Conservation (phyloP, 805 yeast genomes). For the Lipomyces lipofer region DNA sequence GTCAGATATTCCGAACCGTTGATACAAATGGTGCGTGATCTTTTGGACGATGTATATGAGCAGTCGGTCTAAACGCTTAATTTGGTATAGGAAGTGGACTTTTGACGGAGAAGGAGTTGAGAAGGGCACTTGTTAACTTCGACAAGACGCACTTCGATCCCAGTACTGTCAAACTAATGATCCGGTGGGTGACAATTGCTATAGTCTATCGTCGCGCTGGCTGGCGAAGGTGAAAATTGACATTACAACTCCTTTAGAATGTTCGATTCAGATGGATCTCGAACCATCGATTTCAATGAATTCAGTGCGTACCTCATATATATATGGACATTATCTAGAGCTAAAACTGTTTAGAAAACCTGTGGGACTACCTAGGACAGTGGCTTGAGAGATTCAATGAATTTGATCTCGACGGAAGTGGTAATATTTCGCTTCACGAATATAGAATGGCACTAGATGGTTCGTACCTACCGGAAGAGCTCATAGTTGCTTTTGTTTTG, state of each 20-base stretch:
- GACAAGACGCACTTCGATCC: slow-evolving; percentile 64
- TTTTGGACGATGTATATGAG: too few species aligned
- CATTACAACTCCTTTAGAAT: too few species aligned
- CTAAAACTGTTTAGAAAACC: slow-evolving; percentile 11
- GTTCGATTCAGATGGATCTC: slow-evolving; percentile 54
- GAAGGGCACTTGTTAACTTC: slow-evolving; percentile 59
- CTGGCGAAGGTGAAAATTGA: slow-evolving; percentile 34
- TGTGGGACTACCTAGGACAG: slow-evolving; percentile 67
- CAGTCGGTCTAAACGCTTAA: not conserved
- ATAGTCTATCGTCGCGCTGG: not conserved
- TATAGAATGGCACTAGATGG: slow-evolving; percentile 56
- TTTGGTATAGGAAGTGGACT: slow-evolving; percentile 25
- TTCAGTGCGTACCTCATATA: slow-evolving; percentile 42
- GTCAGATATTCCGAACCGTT: slow-evolving; percentile 33
- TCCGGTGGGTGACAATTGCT: slow-evolving; percentile 33
- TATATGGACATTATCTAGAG: too few species aligned
- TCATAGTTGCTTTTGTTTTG: not conserved
- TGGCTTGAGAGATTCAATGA: slow-evolving; percentile 64
- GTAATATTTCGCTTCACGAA: slow-evolving; percentile 65
- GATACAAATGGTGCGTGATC: slow-evolving; percentile 21
- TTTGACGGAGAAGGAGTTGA: slow-evolving; percentile 58
- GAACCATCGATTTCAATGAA: slow-evolving; percentile 56
- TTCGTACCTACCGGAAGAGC: not conserved
- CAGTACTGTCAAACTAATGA: slow-evolving; percentile 62
- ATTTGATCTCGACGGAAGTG: slow-evolving; percentile 60